Percentiles rank a stretch among this genome's conserved stretches.
Evolutionary conservation across 225 moss, liverwort and hornwort species (phyloP).

Genomic region (Anthoceros angustus): DNA sequence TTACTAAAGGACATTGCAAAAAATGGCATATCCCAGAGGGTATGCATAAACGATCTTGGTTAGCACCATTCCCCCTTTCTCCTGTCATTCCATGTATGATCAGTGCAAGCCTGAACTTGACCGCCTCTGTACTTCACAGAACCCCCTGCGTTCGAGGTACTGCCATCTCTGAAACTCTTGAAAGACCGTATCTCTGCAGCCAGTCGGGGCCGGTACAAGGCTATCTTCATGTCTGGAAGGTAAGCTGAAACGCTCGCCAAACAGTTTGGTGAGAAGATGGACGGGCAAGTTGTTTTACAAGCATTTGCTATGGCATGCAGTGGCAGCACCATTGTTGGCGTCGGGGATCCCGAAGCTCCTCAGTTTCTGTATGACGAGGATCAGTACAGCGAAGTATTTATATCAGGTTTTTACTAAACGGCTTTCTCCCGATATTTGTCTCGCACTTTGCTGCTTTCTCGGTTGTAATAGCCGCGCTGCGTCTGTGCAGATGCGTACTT

Average conservation of each 20-base stretch:
- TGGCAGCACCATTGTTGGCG: conserved; percentile 78
- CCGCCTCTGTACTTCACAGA: conserved; percentile 21
- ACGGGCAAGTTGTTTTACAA: not conserved
- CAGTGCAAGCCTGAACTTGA: not conserved
- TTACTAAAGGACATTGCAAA: conserved; percentile 35
- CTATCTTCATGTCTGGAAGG: conserved; percentile 94
- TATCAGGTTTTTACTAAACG: conserved; percentile 37
- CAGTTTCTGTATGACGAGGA: conserved; percentile 69
- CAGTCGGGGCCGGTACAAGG: conserved; percentile 63
- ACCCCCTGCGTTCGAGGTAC: conserved; percentile 56
- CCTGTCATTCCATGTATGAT: not conserved
- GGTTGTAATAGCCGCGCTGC: not conserved
- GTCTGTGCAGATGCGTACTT: conserved; percentile 57
- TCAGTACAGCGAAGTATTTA: conserved; percentile 52
- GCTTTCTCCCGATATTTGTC: not conserved
- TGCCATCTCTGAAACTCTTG: conserved; percentile 53
- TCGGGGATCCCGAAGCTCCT: conserved; percentile 66
- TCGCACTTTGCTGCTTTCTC: not conserved
- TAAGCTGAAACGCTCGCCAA: conserved; percentile 3
- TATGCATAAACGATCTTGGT: conserved; percentile 78
- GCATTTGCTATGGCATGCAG: conserved; percentile 18
- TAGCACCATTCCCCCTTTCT: conserved; percentile 1
- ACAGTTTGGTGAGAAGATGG: not conserved
- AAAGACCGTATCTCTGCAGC: conserved; percentile 67
- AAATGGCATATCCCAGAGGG: conserved; percentile 55